Conservation (phyloP, 257 asterid species). For the Buddleja alternifolia region DNA sequence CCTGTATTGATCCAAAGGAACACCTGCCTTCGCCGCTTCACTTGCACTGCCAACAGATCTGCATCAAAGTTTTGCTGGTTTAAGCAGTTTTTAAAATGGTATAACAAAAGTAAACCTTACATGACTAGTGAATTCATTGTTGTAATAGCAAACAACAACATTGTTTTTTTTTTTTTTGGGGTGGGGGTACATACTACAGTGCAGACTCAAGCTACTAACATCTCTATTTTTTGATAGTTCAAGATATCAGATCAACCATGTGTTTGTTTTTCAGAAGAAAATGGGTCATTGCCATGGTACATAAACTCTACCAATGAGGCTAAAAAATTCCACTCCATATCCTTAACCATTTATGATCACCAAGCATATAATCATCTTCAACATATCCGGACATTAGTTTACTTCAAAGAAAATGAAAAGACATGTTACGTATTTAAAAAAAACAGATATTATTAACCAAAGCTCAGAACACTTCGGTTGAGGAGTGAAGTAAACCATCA, state of each 20-base stretch:
- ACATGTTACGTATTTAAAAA: too few relatives aligned
- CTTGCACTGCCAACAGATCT: conserved; percentile 80
- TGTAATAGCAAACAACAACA: background rate
- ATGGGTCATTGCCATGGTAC: too few relatives aligned
- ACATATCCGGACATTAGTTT: background rate
- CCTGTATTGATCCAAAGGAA: conserved; percentile 64
- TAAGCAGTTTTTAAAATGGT: background rate
- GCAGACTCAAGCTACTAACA: background rate
- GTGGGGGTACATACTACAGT: background rate
- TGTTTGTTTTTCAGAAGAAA: too few relatives aligned
- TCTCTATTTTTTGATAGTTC: background rate
- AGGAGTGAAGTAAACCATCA: background rate
- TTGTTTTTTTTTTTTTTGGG: too few relatives aligned
- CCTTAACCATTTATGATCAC: too few relatives aligned
- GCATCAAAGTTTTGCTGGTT: conserved; percentile 46
- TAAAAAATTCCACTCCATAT: too few relatives aligned
- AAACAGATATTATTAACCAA: background rate
- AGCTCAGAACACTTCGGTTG: background rate
- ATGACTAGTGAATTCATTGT: background rate
- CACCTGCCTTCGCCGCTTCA: conserved; percentile 86
- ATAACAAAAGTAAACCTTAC: background rate
- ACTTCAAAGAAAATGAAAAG: background rate
- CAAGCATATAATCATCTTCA: too few relatives aligned
- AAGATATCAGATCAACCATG: background rate
- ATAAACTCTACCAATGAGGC: too few relatives aligned